Percentiles rank a stretch among this genome's conserved stretches.
phyloP scores from a whole-genome alignment of 2,329 filamentous ascomycete genomes.

The Xylaria sp. region DNA sequence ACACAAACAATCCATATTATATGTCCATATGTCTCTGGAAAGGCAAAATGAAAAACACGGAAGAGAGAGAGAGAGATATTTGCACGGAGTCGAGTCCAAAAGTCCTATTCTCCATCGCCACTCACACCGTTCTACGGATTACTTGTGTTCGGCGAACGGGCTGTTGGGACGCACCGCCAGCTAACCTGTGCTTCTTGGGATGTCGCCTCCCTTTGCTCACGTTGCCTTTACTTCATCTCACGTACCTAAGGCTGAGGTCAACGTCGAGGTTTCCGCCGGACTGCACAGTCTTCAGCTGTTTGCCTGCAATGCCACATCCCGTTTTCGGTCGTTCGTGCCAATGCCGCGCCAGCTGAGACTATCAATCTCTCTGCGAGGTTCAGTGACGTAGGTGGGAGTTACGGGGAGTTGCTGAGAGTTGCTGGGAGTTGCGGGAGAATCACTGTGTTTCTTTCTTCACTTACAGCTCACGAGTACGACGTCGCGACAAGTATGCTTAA shows the following conservation, averaged over 20 bases:
- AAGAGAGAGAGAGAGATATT: not conserved
- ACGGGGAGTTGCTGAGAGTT: not conserved
- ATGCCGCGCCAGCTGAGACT: not conserved
- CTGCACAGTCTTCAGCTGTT: conserved; percentile 3
- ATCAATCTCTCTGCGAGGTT: not conserved
- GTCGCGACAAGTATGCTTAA: not conserved
- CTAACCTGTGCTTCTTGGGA: conserved; percentile 1
- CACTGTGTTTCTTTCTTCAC: not conserved
- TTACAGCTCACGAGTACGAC: not conserved
- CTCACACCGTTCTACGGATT: not conserved
- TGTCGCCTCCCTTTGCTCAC: conserved; percentile 8
- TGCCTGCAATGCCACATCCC: conserved; percentile 12
- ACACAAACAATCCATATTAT: not conserved
- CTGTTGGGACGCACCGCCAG: not conserved
- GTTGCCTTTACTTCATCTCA: not conserved
- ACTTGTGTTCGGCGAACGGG: not conserved
- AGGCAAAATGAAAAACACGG: not conserved
- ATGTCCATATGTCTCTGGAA: not conserved
- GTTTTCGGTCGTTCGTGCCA: not conserved
- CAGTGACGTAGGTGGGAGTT: not conserved
- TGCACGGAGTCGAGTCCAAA: not conserved
- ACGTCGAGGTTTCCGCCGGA: not conserved
- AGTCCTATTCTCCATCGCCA: not conserved
- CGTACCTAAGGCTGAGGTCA: not conserved
- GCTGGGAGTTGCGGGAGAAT: not conserved